Percentiles rank a stretch among this genome's conserved stretches.
Conservation (phyloP, 495 filamentous ascomycete genomes). For the Darksidea phi region DNA sequence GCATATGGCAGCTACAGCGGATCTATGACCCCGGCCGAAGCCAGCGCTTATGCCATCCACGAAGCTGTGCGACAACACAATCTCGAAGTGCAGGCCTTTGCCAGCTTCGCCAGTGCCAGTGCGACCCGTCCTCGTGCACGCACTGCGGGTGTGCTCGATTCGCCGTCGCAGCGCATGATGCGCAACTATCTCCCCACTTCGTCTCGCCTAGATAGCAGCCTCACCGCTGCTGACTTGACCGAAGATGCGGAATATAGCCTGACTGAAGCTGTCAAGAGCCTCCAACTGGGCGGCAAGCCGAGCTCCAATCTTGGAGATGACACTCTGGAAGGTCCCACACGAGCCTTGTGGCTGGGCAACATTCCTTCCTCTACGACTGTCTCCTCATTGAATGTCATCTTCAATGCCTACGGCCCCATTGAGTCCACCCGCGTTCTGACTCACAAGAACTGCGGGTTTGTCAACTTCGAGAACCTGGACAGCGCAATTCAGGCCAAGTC, state of each 20-base stretch:
- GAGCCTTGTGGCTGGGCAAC: constrained; percentile 94
- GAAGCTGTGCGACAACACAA: constrained; percentile 93
- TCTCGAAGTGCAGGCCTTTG: constrained; percentile 87
- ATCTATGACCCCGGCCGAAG: constrained; percentile 70
- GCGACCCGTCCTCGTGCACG: constrained; percentile 81
- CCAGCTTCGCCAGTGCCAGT: constrained; percentile 75
- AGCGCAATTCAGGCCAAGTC: constrained; percentile 86
- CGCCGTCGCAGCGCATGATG: constrained; percentile 69
- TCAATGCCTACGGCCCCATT: constrained; percentile 84
- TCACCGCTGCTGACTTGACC: constrained; percentile 75
- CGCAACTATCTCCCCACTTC: constrained; percentile 77
- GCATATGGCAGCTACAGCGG: constrained; percentile 64
- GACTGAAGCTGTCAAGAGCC: constrained; percentile 71
- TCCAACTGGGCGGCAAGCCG: constrained; percentile 65
- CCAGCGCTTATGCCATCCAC: constrained; percentile 75
- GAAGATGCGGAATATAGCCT: constrained; percentile 72
- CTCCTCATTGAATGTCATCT: constrained; percentile 88
- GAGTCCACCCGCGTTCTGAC: constrained; percentile 90
- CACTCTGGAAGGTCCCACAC: constrained; percentile 83
- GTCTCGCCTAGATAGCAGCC: constrained; percentile 79
- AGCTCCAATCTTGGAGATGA: constrained; percentile 56
- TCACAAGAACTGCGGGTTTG: constrained; percentile 98
- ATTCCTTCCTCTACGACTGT: constrained; percentile 97
- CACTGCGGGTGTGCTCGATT: constrained; percentile 86
- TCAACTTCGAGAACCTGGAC: constrained; percentile 89